These are phyloP conservation scores for Pseudisothecium myosuroides DNA, from an alignment of 225 moss, liverwort and hornwort species.

Conservation along the genomic window DNA sequence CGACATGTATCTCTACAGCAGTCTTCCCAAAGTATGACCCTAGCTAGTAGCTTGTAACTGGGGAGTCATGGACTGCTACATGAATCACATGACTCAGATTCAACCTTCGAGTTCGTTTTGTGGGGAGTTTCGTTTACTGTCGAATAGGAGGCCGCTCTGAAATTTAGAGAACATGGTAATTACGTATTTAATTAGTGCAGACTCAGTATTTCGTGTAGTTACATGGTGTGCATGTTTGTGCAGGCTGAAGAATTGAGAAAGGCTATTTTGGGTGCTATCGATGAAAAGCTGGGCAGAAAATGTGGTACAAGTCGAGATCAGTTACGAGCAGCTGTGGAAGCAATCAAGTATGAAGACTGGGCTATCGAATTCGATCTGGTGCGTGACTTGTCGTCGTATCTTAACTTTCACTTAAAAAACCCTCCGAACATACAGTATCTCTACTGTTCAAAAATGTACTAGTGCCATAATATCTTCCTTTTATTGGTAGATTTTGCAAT, in stretches of 20 bases:
- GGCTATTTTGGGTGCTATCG: conserved; percentile 50
- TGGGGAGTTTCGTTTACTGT: not conserved
- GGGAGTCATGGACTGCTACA: not conserved
- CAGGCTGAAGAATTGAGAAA: conserved; percentile 66
- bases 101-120: not conserved
- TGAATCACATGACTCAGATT: not conserved
- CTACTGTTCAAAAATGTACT: not conserved
- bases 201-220: not conserved
- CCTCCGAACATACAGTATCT: not conserved
- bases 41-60: not conserved
- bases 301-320: not conserved
- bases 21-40: not conserved
- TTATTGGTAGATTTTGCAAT: not conserved
- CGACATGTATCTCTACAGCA: not conserved
- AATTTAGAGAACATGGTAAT: not conserved
- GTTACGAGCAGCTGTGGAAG: conserved; percentile 56
- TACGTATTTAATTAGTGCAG: not conserved
- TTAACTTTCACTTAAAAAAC: not conserved
- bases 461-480: not conserved
- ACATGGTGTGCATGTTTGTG: not conserved
- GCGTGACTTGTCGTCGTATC: not conserved
- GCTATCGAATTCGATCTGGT: conserved; percentile 67
- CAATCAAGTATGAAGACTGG: conserved; percentile 86
- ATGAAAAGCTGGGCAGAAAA: conserved; percentile 21
- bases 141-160: not conserved